Percentiles rank a stretch among this genome's conserved stretches.
phyloP scores from a whole-genome alignment of 352 stramenopile genomes.

The Globisporangium megalacanthum region DNA sequence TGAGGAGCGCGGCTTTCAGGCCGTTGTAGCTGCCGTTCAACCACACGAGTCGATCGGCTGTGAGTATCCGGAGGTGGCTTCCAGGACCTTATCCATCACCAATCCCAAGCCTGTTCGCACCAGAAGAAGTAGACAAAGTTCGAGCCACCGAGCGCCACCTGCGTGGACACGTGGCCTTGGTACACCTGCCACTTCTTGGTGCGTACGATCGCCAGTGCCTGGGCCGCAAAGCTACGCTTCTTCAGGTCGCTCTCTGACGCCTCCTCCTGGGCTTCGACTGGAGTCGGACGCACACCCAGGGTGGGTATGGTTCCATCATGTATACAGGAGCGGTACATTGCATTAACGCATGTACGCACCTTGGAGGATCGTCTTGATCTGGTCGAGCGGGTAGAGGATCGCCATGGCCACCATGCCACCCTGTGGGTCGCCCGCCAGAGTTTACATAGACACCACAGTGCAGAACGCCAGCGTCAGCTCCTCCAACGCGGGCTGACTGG shows the following conservation, averaged over 20 bases:
- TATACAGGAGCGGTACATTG: too few species aligned
- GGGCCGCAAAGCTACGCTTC: slow-evolving; percentile 30
- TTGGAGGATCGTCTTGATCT: slow-evolving; percentile 86
- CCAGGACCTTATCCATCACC: neutral
- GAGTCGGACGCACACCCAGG: too few species aligned
- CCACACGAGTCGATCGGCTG: slow-evolving; percentile 4
- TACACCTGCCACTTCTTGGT: slow-evolving; percentile 71
- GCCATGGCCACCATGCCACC: slow-evolving; percentile 73
- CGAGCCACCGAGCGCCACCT: slow-evolving; percentile 63
- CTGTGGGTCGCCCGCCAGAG: slow-evolving; percentile 9
- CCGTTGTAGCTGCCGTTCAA: slow-evolving; percentile 43
- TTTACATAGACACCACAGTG: too few species aligned
- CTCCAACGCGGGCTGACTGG: too few species aligned
- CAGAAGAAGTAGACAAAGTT: slow-evolving; percentile 91
- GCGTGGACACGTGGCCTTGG: slow-evolving; percentile 70
- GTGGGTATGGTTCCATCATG: neutral
- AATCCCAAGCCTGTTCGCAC: slow-evolving; percentile 16
- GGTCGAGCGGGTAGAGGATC: slow-evolving; percentile 79
- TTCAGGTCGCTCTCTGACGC: neutral
- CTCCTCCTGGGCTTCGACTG: slow-evolving; percentile 1
- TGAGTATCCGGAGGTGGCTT: slow-evolving; percentile 9
- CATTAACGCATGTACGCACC: slow-evolving; percentile 19
- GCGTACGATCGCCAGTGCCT: slow-evolving; percentile 46
- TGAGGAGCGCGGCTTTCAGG: slow-evolving; percentile 55
- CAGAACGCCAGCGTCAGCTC: too few species aligned